Conservation (phyloP, 345 rosid genomes). For the Tarenaya hassleriana region DNA sequence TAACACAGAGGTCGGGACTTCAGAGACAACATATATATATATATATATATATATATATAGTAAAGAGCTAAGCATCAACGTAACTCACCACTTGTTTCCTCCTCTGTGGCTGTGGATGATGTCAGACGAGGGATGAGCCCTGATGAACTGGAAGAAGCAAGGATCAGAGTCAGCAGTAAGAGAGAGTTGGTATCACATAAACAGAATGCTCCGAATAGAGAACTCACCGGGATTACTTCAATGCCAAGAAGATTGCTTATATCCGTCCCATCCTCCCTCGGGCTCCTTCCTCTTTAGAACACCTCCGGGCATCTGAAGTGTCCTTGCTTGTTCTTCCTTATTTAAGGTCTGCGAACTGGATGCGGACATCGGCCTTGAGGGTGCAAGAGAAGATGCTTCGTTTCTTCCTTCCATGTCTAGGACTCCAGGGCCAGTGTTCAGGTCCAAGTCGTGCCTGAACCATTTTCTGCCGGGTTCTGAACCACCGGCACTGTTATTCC, state of each 20-base stretch:
- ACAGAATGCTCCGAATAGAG: too few species aligned
- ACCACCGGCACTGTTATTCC: constrained; percentile 32
- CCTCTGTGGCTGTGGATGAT: too few species aligned
- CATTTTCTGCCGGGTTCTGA: constrained; percentile 44
- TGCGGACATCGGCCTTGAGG: constrained; percentile 50
- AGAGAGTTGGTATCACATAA: too few species aligned
- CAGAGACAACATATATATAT: too few species aligned
- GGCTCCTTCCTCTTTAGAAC: constrained; percentile 75
- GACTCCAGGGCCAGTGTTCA: constrained; percentile 78
- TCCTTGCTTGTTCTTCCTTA: constrained; percentile 68
- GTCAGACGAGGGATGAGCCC: too few species aligned
- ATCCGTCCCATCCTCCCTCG: constrained; percentile 90
- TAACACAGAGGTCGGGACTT: too few species aligned
- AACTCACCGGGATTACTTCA: too few species aligned
- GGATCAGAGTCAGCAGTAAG: too few species aligned
- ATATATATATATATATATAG: too few species aligned
- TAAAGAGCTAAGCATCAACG: too few species aligned
- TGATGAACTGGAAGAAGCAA: too few species aligned
- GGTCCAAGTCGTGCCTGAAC: constrained; percentile 66
- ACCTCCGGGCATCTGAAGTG: constrained; percentile 59
- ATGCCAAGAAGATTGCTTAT: constrained; percentile 77
- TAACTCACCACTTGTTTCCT: too few species aligned
- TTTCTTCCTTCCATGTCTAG: constrained; percentile 67
- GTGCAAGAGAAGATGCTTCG: constrained; percentile 34
- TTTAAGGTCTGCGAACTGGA: constrained; percentile 42